Evolutionary conservation across 352 stramenopile genomes (phyloP).

Genomic region (Blastocystis sp.): DNA sequence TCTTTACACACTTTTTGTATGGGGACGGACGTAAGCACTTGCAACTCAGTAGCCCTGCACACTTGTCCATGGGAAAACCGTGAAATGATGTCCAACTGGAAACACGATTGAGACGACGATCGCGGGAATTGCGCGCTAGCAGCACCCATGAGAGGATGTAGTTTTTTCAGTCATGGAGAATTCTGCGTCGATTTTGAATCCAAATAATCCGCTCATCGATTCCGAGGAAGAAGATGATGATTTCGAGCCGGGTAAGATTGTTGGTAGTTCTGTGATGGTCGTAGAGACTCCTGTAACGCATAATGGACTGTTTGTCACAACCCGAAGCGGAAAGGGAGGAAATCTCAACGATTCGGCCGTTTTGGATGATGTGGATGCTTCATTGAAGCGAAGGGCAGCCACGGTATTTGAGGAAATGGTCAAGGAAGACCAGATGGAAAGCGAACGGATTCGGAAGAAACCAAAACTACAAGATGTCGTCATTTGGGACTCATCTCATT

Average conservation of each 20-base stretch:
- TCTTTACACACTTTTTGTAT: constrained; percentile 42
- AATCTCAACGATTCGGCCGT: not conserved
- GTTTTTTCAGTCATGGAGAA: not conserved
- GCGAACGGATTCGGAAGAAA: constrained; percentile 23
- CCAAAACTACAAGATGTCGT: not conserved
- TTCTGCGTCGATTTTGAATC: not conserved
- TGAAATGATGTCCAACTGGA: too few relatives aligned
- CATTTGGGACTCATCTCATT: not conserved
- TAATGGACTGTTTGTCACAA: constrained; percentile 51
- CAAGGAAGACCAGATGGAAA: constrained; percentile 7
- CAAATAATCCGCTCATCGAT: constrained; percentile 33
- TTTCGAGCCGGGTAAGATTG: constrained; percentile 18
- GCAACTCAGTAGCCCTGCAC: not conserved
- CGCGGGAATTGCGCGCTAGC: not conserved
- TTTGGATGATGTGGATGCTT: constrained; percentile 12
- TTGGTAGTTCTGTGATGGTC: not conserved
- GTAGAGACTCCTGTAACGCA: constrained; percentile 20
- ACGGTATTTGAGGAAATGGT: constrained; percentile 33
- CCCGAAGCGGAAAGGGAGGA: constrained; percentile 49
- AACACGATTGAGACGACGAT: not conserved
- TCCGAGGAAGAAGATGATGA: constrained; percentile 55
- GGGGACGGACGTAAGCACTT: constrained; percentile 3
- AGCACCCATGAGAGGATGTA: too few relatives aligned
- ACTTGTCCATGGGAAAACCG: not conserved
- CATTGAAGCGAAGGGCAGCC: constrained; percentile 16